Evolutionary conservation across 2,329 filamentous ascomycete species (phyloP).

Genomic region (Orbilia javanica): DNA sequence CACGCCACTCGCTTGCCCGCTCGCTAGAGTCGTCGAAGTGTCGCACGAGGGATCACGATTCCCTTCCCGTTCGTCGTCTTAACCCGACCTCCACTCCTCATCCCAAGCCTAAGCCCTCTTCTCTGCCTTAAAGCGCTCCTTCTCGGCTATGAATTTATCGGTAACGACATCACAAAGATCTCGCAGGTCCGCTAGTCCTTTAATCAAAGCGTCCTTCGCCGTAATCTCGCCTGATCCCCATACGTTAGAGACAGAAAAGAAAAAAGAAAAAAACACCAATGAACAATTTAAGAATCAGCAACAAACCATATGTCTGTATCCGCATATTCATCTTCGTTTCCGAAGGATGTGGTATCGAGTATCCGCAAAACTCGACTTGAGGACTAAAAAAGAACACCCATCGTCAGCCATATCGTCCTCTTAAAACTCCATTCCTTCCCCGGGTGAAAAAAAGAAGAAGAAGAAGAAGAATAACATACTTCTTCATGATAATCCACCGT

Average conservation of each 20-base stretch:
- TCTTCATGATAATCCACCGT: conserved; percentile 98
- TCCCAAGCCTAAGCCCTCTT: conserved; percentile 5
- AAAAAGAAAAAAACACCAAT: background rate
- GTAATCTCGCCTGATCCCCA: conserved; percentile 74
- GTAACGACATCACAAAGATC: conserved; percentile 92
- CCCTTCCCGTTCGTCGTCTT: no score
- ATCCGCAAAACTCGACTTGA: conserved; percentile 96
- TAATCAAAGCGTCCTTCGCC: conserved; percentile 87
- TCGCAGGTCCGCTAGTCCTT: conserved; percentile 88
- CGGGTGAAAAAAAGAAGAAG: no score
- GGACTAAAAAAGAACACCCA: conserved; percentile 72
- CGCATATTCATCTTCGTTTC: conserved; percentile 96
- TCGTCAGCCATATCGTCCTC: background rate
- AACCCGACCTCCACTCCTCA: background rate
- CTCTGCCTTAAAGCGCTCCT: conserved; percentile 72
- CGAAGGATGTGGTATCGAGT: conserved; percentile 96
- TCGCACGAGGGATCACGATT: no score
- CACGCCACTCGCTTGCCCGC: no score
- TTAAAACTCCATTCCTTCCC: no score
- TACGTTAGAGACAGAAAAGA: no score
- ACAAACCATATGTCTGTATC: conserved; percentile 94
- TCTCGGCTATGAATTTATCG: conserved; percentile 83
- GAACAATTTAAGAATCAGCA: background rate
- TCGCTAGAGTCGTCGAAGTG: no score
- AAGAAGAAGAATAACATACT: no score